Evolutionary conservation across 208 protist genomes (phyloP).

Genomic region (Trypanosoma lewisi): DNA sequence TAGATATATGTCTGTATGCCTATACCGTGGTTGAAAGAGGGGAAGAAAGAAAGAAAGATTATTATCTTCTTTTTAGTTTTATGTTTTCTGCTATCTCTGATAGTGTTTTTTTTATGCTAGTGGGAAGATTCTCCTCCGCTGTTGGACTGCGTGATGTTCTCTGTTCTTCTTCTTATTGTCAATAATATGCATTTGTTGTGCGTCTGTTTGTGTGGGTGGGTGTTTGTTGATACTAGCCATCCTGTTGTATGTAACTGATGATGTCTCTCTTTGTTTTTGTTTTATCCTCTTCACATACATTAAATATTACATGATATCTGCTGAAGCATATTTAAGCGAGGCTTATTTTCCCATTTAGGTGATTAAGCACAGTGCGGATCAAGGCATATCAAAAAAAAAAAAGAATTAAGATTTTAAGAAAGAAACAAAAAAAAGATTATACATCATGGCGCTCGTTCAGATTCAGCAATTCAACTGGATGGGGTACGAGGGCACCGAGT

Average conservation of each 20-base stretch:
- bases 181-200: too few relatives aligned
- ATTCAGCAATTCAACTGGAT: conserved; percentile 87
- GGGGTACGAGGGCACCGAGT: conserved; percentile 79
- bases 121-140: too few relatives aligned
- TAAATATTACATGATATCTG: background rate
- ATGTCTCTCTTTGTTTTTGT: background rate
- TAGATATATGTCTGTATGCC: background rate
- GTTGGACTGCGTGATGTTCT: background rate
- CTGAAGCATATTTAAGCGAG: background rate
- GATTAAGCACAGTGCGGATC: background rate
- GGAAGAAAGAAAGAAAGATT: background rate
- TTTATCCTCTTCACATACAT: background rate
- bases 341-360: background rate
- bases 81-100: background rate
- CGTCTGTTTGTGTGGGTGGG: too few relatives aligned
- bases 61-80: background rate
- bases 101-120: background rate
- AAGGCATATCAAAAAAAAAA: background rate
- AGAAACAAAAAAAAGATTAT: background rate
- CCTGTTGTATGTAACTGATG: background rate
- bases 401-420: background rate
- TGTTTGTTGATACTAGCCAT: too few relatives aligned
- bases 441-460: conserved; percentile 40
- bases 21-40: background rate
- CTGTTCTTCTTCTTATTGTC: too few relatives aligned